A percentile compares a stretch with the other conserved stretches of the same genome.
These are phyloP conservation scores for Taxillus chinensis DNA, from an alignment of 164 flowering plant species.

Conservation along the genomic window DNA sequence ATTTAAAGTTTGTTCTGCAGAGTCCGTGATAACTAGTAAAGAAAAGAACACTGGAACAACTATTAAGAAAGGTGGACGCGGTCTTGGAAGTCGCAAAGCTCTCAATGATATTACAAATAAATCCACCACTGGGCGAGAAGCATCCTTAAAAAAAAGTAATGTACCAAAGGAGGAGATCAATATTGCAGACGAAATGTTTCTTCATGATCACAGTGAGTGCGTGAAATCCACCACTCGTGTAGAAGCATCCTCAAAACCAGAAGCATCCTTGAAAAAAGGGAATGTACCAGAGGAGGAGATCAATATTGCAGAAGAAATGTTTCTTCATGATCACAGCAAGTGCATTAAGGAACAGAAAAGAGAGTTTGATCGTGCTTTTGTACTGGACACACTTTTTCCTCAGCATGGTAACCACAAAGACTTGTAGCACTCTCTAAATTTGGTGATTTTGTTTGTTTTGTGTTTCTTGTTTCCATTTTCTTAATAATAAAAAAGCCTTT, in stretches of 20 bases:
- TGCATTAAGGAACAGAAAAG: constrained; percentile 25
- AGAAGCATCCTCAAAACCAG: not conserved
- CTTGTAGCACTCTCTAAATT: not conserved
- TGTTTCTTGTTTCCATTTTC: not conserved
- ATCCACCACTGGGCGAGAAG: constrained; percentile 14
- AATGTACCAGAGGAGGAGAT: constrained; percentile 17
- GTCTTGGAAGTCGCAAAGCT: constrained; percentile 31
- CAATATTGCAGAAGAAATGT: constrained; percentile 27
- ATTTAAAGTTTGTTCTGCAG: not conserved
- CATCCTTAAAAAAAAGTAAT: constrained; percentile 18
- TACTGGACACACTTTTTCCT: constrained; percentile 23
- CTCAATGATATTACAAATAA: constrained; percentile 46
- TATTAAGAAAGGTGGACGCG: constrained; percentile 26
- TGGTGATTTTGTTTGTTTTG: not conserved
- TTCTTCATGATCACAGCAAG: constrained; percentile 38
- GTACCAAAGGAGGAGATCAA: constrained; percentile 19
- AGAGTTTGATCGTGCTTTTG: constrained; percentile 6
- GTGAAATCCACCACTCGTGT: constrained; percentile 14
- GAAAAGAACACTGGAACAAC: constrained; percentile 1
- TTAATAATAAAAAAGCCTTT: not conserved
- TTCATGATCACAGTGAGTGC: constrained; percentile 43
- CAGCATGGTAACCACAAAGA: constrained; percentile 18
- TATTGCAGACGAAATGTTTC: constrained; percentile 26
- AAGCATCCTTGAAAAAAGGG: constrained; percentile 18
- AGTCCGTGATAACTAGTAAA: not conserved